Conservation (phyloP, 192 early-diverging fungal species). For the Coemansia sp. region DNA sequence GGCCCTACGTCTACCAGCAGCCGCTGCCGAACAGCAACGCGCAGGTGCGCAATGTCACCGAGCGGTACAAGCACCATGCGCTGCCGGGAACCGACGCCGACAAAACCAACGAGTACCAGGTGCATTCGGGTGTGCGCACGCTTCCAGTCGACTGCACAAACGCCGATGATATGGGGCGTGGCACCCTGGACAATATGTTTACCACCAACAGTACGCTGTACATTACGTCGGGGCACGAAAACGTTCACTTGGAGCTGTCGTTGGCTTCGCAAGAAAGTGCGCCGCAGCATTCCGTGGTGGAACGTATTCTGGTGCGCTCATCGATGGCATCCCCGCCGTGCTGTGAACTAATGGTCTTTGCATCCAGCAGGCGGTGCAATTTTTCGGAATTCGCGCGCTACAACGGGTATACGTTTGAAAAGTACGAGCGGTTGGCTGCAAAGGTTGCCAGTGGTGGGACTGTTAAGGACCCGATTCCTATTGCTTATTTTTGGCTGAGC, state of each 20-base stretch:
- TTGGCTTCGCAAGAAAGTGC: background rate
- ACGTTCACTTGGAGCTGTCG: conserved; percentile 47
- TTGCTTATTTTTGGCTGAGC: conserved; percentile 54
- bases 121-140: conserved; percentile 17
- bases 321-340: conserved; percentile 36
- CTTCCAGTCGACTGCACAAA: conserved; percentile 28
- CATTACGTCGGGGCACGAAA: conserved; percentile 17
- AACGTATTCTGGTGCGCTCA: conserved; percentile 36
- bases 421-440: conserved; percentile 40
- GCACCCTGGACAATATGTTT: conserved; percentile 32
- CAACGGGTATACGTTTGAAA: conserved; percentile 47
- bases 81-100: conserved; percentile 13
- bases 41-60: conserved; percentile 6
- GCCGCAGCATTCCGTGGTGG: conserved; percentile 28
- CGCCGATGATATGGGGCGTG: conserved; percentile 31
- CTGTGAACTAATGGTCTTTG: conserved; percentile 52
- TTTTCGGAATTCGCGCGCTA: conserved; percentile 37
- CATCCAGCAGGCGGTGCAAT: conserved; percentile 30
- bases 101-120: conserved; percentile 15
- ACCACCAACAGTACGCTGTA: conserved; percentile 16
- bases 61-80: background rate
- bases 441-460: background rate
- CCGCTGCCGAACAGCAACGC: conserved; percentile 16
- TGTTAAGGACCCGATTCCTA: conserved; percentile 32
- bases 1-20: conserved; percentile 38